Percentiles rank a stretch among this genome's conserved stretches.
phyloP scores from a whole-genome alignment of 495 filamentous ascomycete species.

The Penicillium crystallinum region DNA sequence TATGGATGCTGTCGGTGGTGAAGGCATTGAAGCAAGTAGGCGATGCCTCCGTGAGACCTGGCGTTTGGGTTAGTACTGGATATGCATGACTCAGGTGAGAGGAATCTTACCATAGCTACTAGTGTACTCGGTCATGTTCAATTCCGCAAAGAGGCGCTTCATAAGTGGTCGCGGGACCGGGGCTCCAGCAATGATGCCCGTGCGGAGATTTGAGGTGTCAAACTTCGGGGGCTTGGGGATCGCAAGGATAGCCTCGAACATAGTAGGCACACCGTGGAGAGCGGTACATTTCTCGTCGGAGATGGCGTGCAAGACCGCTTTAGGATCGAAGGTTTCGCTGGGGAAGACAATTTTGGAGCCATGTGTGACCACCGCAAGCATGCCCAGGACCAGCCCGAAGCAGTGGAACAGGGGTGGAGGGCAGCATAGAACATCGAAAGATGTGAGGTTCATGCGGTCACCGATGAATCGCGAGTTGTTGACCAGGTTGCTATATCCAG shows the following conservation, averaged over 20 bases:
- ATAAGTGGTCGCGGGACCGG: slow-evolving; percentile 61
- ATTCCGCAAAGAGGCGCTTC: slow-evolving; percentile 52
- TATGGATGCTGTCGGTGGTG: slow-evolving; percentile 56
- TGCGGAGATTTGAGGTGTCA: slow-evolving; percentile 48
- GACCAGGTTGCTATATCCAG: slow-evolving; percentile 51
- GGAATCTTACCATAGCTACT: slow-evolving; percentile 51
- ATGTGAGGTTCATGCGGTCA: slow-evolving; percentile 59
- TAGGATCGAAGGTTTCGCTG: slow-evolving; percentile 57
- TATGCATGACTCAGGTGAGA: not conserved
- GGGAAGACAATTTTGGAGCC: slow-evolving; percentile 64
- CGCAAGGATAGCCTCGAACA: slow-evolving; percentile 63
- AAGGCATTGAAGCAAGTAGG: slow-evolving; percentile 70
- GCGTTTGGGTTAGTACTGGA: not conserved
- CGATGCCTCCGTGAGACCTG: slow-evolving; percentile 62
- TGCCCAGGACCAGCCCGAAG: slow-evolving; percentile 66
- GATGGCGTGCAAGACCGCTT: slow-evolving; percentile 53
- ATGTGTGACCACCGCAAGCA: slow-evolving; percentile 62
- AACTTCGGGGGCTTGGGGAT: slow-evolving; percentile 46
- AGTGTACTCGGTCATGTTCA: slow-evolving; percentile 66
- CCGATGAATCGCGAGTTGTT: slow-evolving; percentile 69
- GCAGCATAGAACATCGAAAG: slow-evolving; percentile 61
- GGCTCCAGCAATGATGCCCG: slow-evolving; percentile 64
- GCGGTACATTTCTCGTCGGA: slow-evolving; percentile 62
- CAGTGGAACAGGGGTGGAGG: slow-evolving; percentile 70
- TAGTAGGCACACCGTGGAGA: slow-evolving; percentile 66